Base-by-base conservation (phyloP, 176 grass and related monocot genomes). In the Triticum dicoccoides region DNA sequence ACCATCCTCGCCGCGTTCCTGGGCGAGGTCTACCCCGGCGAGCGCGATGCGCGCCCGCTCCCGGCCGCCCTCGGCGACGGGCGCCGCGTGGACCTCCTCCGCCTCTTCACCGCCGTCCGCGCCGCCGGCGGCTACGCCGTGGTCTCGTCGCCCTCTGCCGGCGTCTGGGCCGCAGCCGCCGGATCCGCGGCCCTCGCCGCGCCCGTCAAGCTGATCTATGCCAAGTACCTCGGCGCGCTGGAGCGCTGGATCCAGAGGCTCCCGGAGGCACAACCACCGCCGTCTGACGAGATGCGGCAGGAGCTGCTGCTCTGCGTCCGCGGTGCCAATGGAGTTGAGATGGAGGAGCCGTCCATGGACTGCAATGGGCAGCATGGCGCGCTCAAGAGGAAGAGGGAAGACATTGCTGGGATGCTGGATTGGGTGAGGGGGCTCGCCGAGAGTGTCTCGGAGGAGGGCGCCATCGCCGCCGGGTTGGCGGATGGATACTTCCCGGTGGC, bases 191-290 rank as follows among this genome's bases (percentile, higher is more conserved):
- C 23, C 58, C 44, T 86, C 37, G 86, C 83, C 11, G 51, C 88
- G 15, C 77, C 86, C 2, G 23, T 95, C 33, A 95, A 90, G 86
- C 58, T 92, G 13, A 44, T 95, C 25, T 95, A 86, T 65, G 49
- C 66, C 52, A 95, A 90, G 88, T 92, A 95, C 70, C 84, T 95
- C 15, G 80, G 78, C 10, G 83, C 83, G 54, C 44, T 95, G 5
- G 93, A 92, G 39, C 80, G 76, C 52, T 88, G 93, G 88, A 85
- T 88, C 76, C 88, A 77, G 86, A 41, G 44, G 67, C 62, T 86
- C 12, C 54, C 70, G 15, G 86, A 88, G 30, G 80, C 30, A 14
- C 81, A 88, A 39, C 86, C 87, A 59, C 88, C 73, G 73, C 14
- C 44, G 61, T 27, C 74, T 18, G 23, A 11, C 29, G 4, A 11